These are phyloP conservation scores for Ligustrum vulgare DNA, from an alignment of 257 asterid species.

Conservation along the genomic window DNA sequence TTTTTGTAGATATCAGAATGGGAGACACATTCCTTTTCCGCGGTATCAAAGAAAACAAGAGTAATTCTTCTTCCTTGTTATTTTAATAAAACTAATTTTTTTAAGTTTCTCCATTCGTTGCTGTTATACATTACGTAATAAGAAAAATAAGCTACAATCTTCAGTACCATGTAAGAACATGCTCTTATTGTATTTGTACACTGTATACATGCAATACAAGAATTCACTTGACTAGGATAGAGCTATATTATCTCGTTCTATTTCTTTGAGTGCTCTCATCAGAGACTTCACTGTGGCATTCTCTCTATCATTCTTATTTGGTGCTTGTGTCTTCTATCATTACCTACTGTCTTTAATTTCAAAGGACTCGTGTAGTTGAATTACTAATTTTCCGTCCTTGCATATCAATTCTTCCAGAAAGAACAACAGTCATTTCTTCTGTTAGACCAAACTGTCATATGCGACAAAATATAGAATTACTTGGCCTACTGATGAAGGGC, in stretches of 20 bases:
- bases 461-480: not conserved
- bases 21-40: slow-evolving; percentile 52
- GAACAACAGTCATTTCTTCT: not conserved
- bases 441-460: not conserved
- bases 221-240: not conserved
- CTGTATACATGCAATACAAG: not conserved
- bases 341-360: not conserved
- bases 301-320: not conserved
- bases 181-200: not conserved
- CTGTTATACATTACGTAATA: not conserved
- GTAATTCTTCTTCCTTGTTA: slow-evolving; percentile 39
- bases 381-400: not conserved
- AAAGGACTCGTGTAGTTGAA: not conserved
- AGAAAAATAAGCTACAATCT: not conserved
- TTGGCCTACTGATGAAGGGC: not conserved
- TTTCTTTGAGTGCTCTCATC: not conserved
- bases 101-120: not conserved
- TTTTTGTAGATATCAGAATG: slow-evolving; percentile 58
- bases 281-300: not conserved
- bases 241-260: not conserved
- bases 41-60: slow-evolving; percentile 51
- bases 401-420: not conserved
- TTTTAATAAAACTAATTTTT: not conserved
- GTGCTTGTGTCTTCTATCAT: not conserved
- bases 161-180: not conserved